These are phyloP conservation scores for Russula dissimulans DNA, from an alignment of 768 basidiomycete genomes.

Conservation along the genomic window DNA sequence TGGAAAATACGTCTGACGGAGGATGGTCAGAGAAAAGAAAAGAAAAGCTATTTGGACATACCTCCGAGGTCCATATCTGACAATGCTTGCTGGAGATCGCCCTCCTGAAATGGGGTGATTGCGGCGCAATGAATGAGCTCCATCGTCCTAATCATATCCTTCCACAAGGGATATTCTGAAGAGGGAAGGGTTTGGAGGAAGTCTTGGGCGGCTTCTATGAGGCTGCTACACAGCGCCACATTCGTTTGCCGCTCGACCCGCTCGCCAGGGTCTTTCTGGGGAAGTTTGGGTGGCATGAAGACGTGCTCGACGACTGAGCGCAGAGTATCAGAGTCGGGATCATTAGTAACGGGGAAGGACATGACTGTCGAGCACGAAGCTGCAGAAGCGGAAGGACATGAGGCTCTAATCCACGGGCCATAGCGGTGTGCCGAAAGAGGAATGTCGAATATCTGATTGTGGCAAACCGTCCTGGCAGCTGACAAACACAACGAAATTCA, in stretches of 20 bases:
- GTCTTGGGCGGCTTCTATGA: background rate
- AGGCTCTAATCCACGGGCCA: background rate
- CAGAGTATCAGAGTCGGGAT: background rate
- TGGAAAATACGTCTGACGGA: slow-evolving; percentile 29
- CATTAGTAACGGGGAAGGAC: background rate
- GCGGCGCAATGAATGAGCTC: background rate
- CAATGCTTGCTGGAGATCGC: background rate
- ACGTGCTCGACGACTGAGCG: slow-evolving; percentile 1
- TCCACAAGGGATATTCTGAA: background rate
- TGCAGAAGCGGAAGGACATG: background rate
- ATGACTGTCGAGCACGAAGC: background rate
- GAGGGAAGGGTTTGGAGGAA: background rate
- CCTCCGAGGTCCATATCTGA: slow-evolving; percentile 1
- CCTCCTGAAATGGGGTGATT: background rate
- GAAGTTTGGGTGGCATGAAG: slow-evolving; percentile 9
- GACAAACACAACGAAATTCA: too few relatives aligned
- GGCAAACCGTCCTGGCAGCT: too few relatives aligned
- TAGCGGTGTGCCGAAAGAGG: too few relatives aligned
- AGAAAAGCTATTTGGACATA: background rate
- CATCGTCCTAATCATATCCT: slow-evolving; percentile 6
- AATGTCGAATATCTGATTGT: too few relatives aligned
- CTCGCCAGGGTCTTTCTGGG: background rate
- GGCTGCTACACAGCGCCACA: background rate
- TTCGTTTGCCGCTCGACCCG: background rate
- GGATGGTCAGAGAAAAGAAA: background rate